Evolutionary conservation across 2,329 filamentous ascomycete genomes (phyloP), one percentile per base, ranked within the genome.

Genomic region (Aspergillus felis): DNA sequence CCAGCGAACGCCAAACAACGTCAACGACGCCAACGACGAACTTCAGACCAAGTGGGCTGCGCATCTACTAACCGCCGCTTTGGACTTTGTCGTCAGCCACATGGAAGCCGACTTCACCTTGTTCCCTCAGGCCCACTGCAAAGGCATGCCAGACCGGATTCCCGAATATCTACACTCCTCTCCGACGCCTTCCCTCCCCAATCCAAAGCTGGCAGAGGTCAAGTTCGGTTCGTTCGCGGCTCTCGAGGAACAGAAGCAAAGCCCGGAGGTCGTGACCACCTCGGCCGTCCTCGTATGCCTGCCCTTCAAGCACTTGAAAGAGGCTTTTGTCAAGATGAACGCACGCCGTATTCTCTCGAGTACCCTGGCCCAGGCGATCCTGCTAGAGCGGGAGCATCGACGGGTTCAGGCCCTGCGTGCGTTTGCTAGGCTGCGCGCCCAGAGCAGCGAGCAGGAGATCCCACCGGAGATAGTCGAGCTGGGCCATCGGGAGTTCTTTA

Each of bases 231-330:
- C 57, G 7, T 52, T 64, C 3, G 54, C 54, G 1, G 58, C 62
- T 27, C 41, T 56, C 20, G 51, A 63, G 17, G 59, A 59, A 6
- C 54, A 51, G 2, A 59, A 56, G 12, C 62, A 64, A 5, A 61
- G 55, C 29, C 50, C 29, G 4, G 64, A 66, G 12, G 57, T 61
- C 24, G 57, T 55, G 2, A 54, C 65, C 6, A 47, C 63, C 8
- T 74, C 72, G 0, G 67, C 64, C 1, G 58, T 73, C 24, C 50
- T 74, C 25, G 50, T 73, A 4, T 55, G 64, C 6, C 56, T 74
- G 6, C 68, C 70, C 2, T 73, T 64, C 51, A 12, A 49, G n/a
- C 49, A 63, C 1, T 59, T 74, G 12, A 54, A 55, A 17, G 53
- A 64, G 7, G 25, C 60, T 0, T 65, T 73, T 10, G 55, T 38